Percentiles rank a stretch among this genome's conserved stretches.
Evolutionary conservation across 1,139 yeast species (phyloP).

Genomic region (Kurtzmaniella quercitrusa): DNA sequence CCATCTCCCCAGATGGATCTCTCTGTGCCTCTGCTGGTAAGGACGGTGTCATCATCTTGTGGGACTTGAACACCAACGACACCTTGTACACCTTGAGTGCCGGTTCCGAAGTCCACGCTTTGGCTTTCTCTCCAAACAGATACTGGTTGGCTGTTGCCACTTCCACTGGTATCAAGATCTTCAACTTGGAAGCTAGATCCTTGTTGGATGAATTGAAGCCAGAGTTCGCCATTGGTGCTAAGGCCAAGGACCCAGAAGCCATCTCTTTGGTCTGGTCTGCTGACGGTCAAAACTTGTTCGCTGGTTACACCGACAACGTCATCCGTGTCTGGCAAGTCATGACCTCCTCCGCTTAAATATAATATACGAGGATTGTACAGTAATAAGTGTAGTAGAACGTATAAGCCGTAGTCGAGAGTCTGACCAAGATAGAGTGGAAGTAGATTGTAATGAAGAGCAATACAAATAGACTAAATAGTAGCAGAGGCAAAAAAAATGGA

Average conservation of each 20-base stretch:
- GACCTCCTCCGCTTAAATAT: conserved; percentile 67
- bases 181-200: conserved; percentile 94
- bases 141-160: conserved; percentile 99
- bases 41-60: conserved; percentile 97
- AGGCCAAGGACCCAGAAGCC: conserved; percentile 98
- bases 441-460: too few relatives aligned
- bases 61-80: conserved; percentile 91
- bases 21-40: conserved; percentile 99
- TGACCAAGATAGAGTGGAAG: too few relatives aligned
- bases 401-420: too few relatives aligned
- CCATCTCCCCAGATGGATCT: conserved; percentile 99
- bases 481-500: too few relatives aligned
- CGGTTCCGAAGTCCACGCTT: conserved; percentile 95
- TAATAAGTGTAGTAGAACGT: neutral
- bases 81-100: conserved; percentile 94
- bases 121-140: conserved; percentile 99
- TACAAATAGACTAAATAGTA: too few relatives aligned
- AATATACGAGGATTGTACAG: conserved; percentile 2
- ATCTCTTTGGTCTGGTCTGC: conserved; percentile 99
- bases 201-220: conserved; percentile 98
- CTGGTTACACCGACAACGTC: conserved; percentile 99
- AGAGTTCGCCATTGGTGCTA: conserved; percentile 86
- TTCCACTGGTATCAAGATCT: conserved; percentile 95
- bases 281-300: conserved; percentile 99
- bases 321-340: conserved; percentile 99